A percentile compares a stretch with the other conserved stretches of the same genome.
phyloP scores from a whole-genome alignment of 2,329 filamentous ascomycete species.

The Diaporthe vaccinii region DNA sequence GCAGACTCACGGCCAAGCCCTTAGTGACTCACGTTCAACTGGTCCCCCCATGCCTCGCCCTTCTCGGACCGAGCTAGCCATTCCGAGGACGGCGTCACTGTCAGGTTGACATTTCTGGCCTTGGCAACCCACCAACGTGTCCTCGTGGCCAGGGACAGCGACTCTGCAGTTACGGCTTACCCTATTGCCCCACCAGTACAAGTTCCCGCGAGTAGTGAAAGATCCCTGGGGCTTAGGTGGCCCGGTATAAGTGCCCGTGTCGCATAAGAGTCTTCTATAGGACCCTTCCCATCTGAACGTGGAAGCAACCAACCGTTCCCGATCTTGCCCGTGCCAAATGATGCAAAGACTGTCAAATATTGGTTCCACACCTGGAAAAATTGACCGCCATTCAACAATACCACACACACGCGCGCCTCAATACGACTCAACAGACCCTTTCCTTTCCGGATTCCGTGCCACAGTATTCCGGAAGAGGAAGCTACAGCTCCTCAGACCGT shows the following conservation, averaged over 20 bases:
- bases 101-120: conserved; percentile 21
- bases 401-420: neutral
- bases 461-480: conserved; percentile 16
- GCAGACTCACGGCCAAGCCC: no score
- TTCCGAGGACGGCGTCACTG: neutral
- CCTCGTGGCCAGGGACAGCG: conserved; percentile 11
- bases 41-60: neutral
- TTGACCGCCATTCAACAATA: conserved; percentile 25
- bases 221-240: conserved; percentile 11
- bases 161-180: neutral
- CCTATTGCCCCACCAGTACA: neutral
- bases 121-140: conserved; percentile 30
- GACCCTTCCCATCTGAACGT: conserved; percentile 13
- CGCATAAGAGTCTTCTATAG: neutral
- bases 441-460: neutral
- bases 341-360: neutral
- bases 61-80: conserved; percentile 29
- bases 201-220: neutral
- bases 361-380: conserved; percentile 5
- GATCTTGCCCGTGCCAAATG: neutral
- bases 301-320: conserved; percentile 6
- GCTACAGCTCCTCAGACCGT: neutral
- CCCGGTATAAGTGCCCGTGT: conserved; percentile 3
- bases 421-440: conserved; percentile 1
- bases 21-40: no score